A percentile compares a stretch with the other conserved stretches of the same genome.
Evolutionary conservation across 106 monocot species (phyloP).

Genomic region (Chionographis japonica): DNA sequence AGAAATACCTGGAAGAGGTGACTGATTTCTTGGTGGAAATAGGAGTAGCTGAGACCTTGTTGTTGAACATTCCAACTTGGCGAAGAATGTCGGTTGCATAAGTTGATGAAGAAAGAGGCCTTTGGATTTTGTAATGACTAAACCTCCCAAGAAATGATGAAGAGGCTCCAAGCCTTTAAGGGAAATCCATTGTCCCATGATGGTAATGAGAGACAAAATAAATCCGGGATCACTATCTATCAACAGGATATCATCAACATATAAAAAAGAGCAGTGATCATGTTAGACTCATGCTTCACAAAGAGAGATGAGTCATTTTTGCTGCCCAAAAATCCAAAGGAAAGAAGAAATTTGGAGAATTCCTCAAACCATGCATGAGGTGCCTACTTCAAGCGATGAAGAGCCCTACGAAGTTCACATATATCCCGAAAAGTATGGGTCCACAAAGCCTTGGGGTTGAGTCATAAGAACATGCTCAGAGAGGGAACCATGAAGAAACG

Average conservation of each 20-base stretch:
- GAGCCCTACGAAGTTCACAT: slow-evolving; percentile 6
- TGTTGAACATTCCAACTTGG: not conserved
- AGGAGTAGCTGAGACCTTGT: not conserved
- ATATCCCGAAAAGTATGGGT: not conserved
- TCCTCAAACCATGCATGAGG: not conserved
- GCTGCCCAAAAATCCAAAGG: not conserved
- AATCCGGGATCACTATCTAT: not conserved
- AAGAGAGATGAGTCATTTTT: not conserved
- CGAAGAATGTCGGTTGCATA: not conserved
- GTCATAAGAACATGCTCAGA: not conserved
- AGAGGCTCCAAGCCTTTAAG: not conserved
- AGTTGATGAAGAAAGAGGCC: not conserved
- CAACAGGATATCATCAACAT: slow-evolving; percentile 11
- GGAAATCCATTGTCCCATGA: not conserved
- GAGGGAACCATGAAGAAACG: slow-evolving; percentile 1
- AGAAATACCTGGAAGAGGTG: not conserved
- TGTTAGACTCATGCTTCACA: not conserved
- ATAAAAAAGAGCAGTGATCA: not conserved
- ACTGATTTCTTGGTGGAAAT: not conserved
- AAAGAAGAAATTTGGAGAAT: not conserved
- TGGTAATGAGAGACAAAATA: not conserved
- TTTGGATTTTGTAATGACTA: not conserved
- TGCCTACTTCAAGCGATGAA: slow-evolving; percentile 12
- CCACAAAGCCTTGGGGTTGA: slow-evolving; percentile 1
- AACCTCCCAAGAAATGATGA: slow-evolving; percentile 6